These are phyloP conservation scores for Bromus sterilis DNA, from an alignment of 176 grass and related monocot genomes.

Conservation along the genomic window DNA sequence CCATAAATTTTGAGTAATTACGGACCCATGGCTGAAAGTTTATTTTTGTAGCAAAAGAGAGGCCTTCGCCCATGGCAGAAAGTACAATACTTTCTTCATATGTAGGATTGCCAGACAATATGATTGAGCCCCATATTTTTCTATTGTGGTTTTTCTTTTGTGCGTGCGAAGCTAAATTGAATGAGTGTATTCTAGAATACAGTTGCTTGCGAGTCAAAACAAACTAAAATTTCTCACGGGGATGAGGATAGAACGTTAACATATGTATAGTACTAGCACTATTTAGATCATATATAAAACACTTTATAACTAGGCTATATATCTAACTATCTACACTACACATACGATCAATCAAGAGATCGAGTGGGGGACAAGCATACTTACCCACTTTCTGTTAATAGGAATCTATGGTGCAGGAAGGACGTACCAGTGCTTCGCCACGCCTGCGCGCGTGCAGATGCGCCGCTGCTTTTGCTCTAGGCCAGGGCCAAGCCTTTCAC, in stretches of 20 bases:
- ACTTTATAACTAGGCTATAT: too few species aligned
- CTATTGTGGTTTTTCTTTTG: slow-evolving; percentile 2
- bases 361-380: background rate
- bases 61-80: background rate
- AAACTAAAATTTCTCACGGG: background rate
- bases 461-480: background rate
- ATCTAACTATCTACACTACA: background rate
- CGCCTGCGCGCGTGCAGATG: slow-evolving; percentile 1
- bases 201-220: background rate
- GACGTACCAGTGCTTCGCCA: slow-evolving; percentile 17
- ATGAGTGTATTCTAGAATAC: background rate
- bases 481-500: background rate
- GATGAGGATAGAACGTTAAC: background rate
- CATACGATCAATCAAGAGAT: background rate
- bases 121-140: background rate
- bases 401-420: background rate
- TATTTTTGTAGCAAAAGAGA: too few species aligned
- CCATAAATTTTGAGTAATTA: background rate
- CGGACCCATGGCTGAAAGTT: background rate
- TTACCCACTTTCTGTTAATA: background rate
- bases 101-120: background rate
- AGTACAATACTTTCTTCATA: slow-evolving; percentile 4
- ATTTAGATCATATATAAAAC: background rate
- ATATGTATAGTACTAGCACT: background rate
- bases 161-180: background rate